Conservation (phyloP, 306 rosid species). For the Medicago arabica region DNA sequence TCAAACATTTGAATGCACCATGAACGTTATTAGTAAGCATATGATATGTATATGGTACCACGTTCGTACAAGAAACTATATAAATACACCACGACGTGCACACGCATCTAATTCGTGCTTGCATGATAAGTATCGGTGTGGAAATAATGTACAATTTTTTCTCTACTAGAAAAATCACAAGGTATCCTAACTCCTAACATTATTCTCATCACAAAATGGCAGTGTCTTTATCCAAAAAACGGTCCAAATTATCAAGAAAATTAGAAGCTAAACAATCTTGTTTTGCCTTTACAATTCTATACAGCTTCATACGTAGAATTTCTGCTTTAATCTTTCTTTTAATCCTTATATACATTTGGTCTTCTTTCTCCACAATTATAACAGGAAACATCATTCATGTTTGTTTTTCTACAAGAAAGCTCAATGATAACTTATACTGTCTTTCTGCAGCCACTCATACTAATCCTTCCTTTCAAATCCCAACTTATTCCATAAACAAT, state of each 20-base stretch:
- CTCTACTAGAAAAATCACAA: constrained; percentile 45
- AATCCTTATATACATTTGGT: constrained; percentile 65
- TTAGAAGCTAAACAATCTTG: constrained; percentile 33
- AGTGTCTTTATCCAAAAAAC: constrained; percentile 51
- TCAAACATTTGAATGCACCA: constrained; percentile 12
- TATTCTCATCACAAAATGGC: constrained; percentile 50
- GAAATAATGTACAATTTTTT: constrained; percentile 23
- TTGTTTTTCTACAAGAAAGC: constrained; percentile 71
- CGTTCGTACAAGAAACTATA: constrained; percentile 2
- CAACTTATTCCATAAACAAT: constrained; percentile 42
- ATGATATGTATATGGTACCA: constrained; percentile 25
- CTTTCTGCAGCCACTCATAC: constrained; percentile 72
- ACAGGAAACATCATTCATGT: constrained; percentile 72
- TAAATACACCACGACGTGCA: constrained; percentile 44
- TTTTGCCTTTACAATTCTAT: constrained; percentile 33
- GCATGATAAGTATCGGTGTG: constrained; percentile 48
- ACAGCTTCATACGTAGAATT: constrained; percentile 48
- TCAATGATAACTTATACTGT: constrained; percentile 65
- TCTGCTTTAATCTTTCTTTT: constrained; percentile 54
- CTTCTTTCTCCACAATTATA: constrained; percentile 64
- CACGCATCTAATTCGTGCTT: constrained; percentile 52
- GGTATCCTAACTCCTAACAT: constrained; percentile 30
- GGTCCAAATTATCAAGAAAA: constrained; percentile 52
- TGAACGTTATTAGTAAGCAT: constrained; percentile 2
- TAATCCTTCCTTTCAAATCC: constrained; percentile 57